Evolutionary conservation across 352 stramenopile species (phyloP), one percentile per base, ranked within the genome.

Genomic region (Phytophthora europaea): DNA sequence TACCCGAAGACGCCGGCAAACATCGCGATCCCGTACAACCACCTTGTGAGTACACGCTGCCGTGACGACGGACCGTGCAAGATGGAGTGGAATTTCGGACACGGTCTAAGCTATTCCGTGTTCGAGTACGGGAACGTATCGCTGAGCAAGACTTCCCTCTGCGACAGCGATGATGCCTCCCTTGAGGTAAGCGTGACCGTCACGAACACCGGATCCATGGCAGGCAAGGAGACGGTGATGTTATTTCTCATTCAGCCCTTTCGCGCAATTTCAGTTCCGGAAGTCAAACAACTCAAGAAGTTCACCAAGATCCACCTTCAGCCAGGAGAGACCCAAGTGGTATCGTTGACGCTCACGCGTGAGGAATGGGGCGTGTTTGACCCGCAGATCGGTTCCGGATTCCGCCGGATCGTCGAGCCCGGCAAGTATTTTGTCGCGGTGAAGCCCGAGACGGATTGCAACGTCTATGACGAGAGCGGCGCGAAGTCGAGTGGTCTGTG

Each of bases 241-340:
- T 48, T 97, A 31, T 93, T 97, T 33, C 81, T 97, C 55, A 89
- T 84, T 8, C 87, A 92, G 55, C 82, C 83, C 26, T 87, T 80
- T 51, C 88, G 85, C 23, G 12, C 59, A 28, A 87, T 90, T 26
- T 84, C 86, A 1, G 82, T 94, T 18, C 88, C 90, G 1, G 89
- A 95, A 65, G 82, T 80, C 50, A 97, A 95, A 66, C 82, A 90
- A 48, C 79, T 97, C 8, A 92, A 93, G 63, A 88, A 87, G 55
- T 97, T 96, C 61, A 73, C 69, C 28, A 97, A 97, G 73, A 81
- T 97, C 52, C 54, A 82, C 4, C 61, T 96, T 33, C 31, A 77
- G 40, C 74, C 87, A 5, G 80, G 83, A 38, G 68, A 89, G 56
- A 73, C 78, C 2, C 56, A 73, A 60, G 48, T 62, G 23, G 75